phyloP scores from a whole-genome alignment of 148 eudicot species.

The Polygonum aviculare region DNA sequence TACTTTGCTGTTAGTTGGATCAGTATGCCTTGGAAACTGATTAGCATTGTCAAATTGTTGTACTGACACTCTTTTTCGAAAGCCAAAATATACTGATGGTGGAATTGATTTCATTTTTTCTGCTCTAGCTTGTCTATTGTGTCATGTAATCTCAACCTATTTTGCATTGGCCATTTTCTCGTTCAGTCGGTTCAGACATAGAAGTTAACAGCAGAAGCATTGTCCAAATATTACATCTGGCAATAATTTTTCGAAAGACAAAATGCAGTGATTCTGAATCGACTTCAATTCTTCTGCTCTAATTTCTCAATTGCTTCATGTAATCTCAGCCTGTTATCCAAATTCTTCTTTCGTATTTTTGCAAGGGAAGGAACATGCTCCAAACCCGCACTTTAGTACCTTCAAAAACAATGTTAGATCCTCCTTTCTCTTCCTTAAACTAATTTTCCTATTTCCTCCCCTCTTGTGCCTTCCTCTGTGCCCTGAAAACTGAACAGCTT shows the following conservation, averaged over 20 bases:
- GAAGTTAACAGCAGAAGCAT: not conserved
- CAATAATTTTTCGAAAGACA: too few relatives aligned
- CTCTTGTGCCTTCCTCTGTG: not conserved
- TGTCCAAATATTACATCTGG: too few relatives aligned
- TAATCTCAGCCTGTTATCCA: not conserved
- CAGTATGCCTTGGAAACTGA: not conserved
- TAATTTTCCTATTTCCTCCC: not conserved
- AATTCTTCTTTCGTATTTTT: not conserved
- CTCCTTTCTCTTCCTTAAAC: not conserved
- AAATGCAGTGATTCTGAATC: too few relatives aligned
- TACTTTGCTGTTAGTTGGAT: too few relatives aligned
- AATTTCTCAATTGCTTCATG: too few relatives aligned
- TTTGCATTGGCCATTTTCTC: not conserved
- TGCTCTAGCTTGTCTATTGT: not conserved
- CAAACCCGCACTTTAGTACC: not conserved
- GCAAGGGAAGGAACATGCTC: constrained; percentile 2
- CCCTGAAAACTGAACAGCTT: not conserved
- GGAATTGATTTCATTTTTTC: not conserved
- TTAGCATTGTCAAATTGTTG: not conserved
- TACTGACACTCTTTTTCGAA: not conserved
- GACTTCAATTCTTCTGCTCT: too few relatives aligned
- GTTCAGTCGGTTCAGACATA: not conserved
- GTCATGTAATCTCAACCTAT: not conserved
- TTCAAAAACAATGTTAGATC: not conserved
- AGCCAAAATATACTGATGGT: not conserved